These are phyloP conservation scores for Phytophthora crassamura DNA, from an alignment of 352 stramenopile species.

Conservation along the genomic window DNA sequence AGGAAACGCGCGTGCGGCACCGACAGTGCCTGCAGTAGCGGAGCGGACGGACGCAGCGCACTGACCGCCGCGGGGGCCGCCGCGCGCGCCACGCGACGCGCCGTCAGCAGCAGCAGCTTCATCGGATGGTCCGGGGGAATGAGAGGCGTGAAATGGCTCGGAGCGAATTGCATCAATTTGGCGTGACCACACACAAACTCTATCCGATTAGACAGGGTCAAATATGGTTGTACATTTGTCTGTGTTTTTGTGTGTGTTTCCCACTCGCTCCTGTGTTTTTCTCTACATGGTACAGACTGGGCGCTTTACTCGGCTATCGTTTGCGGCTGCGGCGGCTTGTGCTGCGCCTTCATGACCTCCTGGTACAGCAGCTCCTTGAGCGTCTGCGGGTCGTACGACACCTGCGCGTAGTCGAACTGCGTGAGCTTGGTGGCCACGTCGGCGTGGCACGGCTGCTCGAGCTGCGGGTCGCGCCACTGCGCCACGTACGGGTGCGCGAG, in stretches of 20 bases:
- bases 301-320: slow-evolving; percentile 26
- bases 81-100: slow-evolving; percentile 37
- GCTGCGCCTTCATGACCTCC: slow-evolving; percentile 81
- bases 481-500: slow-evolving; percentile 92
- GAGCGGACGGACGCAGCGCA: slow-evolving; percentile 12
- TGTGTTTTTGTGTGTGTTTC: slow-evolving; percentile 8
- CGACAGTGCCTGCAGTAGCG: slow-evolving; percentile 16
- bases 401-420: slow-evolving; percentile 80
- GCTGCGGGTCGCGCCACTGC: slow-evolving; percentile 70
- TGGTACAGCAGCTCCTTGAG: slow-evolving; percentile 86
- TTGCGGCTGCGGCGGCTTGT: slow-evolving; percentile 20
- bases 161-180: neutral
- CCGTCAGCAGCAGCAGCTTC: slow-evolving; percentile 57
- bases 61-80: slow-evolving; percentile 17
- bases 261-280: neutral
- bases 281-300: slow-evolving; percentile 35
- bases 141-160: slow-evolving; percentile 39
- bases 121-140: slow-evolving; percentile 26
- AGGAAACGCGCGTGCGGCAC: slow-evolving; percentile 24
- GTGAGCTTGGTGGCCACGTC: slow-evolving; percentile 64
- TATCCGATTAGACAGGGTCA: too few relatives aligned
- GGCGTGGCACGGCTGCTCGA: slow-evolving; percentile 63
- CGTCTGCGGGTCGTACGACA: slow-evolving; percentile 71
- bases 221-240: slow-evolving; percentile 8
- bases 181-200: too few relatives aligned